Conservation (phyloP, 352 stramenopile genomes). For the Globisporangium lucens region DNA sequence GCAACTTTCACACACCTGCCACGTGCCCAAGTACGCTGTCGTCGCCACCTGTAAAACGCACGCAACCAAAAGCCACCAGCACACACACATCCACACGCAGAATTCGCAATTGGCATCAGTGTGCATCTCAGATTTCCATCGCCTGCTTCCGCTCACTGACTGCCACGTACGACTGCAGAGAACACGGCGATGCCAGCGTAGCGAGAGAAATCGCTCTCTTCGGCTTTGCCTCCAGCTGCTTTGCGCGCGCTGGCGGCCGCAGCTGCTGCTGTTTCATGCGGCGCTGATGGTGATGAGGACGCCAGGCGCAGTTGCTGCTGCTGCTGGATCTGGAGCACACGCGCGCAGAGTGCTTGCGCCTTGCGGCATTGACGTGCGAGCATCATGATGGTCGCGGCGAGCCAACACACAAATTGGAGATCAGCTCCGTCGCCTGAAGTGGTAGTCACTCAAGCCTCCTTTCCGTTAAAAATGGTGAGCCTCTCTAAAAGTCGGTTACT, state of each 20-base stretch:
- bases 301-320: slow-evolving; percentile 12
- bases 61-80: neutral
- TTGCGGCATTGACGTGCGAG: slow-evolving; percentile 17
- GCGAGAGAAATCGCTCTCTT: slow-evolving; percentile 71
- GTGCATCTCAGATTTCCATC: neutral
- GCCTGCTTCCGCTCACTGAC: neutral
- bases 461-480: neutral
- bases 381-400: slow-evolving; percentile 6
- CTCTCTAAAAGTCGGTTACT: neutral
- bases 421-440: neutral
- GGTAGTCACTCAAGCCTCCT: neutral
- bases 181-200: slow-evolving; percentile 87
- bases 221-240: slow-evolving; percentile 2
- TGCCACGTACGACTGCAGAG: slow-evolving; percentile 57
- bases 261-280: neutral
- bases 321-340: slow-evolving; percentile 3
- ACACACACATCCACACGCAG: neutral
- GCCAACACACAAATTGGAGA: neutral
- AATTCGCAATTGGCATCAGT: neutral
- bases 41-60: slow-evolving; percentile 41
- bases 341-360: slow-evolving; percentile 9
- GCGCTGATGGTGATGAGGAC: neutral
- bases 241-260: slow-evolving; percentile 1
- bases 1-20: slow-evolving; percentile 48
- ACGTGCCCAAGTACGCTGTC: slow-evolving; percentile 72